phyloP scores from a whole-genome alignment of 192 early-diverging fungal species.

The Backusella psychrophila region DNA sequence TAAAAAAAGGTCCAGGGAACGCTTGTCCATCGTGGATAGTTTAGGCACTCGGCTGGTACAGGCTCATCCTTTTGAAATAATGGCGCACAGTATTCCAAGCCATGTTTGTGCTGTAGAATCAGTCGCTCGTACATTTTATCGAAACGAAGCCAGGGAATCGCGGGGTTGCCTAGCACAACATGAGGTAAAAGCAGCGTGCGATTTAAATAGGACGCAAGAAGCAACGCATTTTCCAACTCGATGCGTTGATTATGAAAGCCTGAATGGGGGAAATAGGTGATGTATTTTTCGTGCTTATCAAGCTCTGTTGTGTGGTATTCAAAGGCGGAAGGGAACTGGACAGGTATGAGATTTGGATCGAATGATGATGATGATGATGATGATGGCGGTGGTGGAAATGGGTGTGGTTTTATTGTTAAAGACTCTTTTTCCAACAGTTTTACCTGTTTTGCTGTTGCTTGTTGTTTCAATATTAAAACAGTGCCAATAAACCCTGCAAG shows the following conservation, averaged over 20 bases:
- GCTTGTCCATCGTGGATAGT: slow-evolving; percentile 51
- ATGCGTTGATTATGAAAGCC: slow-evolving; percentile 44
- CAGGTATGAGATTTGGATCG: neutral
- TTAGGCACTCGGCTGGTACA: slow-evolving; percentile 51
- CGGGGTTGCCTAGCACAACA: slow-evolving; percentile 49
- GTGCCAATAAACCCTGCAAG: neutral
- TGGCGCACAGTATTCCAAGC: slow-evolving; percentile 47
- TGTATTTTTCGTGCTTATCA: slow-evolving; percentile 26
- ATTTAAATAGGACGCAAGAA: slow-evolving; percentile 52
- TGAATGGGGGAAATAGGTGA: slow-evolving; percentile 40
- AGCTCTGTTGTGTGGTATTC: slow-evolving; percentile 6
- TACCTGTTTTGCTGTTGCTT: neutral
- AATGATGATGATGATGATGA: neutral
- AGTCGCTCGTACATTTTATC: slow-evolving; percentile 49
- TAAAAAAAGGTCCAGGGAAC: slow-evolving; percentile 59
- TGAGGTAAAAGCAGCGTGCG: slow-evolving; percentile 51
- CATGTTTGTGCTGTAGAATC: slow-evolving; percentile 50
- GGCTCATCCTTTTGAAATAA: slow-evolving; percentile 36
- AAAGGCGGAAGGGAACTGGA: slow-evolving; percentile 16
- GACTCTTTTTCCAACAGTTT: neutral
- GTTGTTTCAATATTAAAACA: neutral
- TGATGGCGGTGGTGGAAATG: neutral
- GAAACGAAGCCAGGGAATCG: slow-evolving; percentile 48
- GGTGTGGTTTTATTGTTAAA: too few relatives aligned
- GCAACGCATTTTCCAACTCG: slow-evolving; percentile 45